Evolutionary conservation across 2,329 filamentous ascomycete species (phyloP), one percentile per base, ranked within the genome.

Genomic region (Sporothrix humicola): DNA sequence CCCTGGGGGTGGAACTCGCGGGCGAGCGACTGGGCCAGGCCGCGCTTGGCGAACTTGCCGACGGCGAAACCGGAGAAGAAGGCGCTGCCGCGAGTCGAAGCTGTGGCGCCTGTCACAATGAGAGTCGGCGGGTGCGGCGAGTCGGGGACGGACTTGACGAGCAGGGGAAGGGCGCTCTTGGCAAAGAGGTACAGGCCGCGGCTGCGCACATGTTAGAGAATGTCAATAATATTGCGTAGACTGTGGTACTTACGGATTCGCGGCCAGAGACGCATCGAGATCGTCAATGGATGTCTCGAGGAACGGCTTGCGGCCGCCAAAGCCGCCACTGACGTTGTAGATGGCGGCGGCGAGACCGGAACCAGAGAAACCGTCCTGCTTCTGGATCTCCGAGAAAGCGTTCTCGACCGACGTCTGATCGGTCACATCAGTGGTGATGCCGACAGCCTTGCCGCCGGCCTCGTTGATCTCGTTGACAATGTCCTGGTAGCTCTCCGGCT

Each of bases 61-160:
- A 90, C 88, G 0, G 93, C 91, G 79, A 97, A 97, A 8, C 87
- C 83, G 0, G 89, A 84, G 81, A 94, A 92, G 13, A 85, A 83
- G 0, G 93, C 90, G 12, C 89, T 91, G 3, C 92, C 92, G 78
- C 91, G 92, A 20, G 95, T 77, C 0, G 91, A 93, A 0, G 93
- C 94, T 0, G 94, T 97, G 0, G 94, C 94, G 46, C 94, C 94
- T 0, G 94, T 97, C 82, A 97, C 92, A 78, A 97, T 91, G 23
- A 97, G 84, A 0, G 92, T 91, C 0, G 94, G 94, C 4, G 94
- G 93, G 79, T 93, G 82, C 46, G 87, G 84, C 0, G 87, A 81
- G 59, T 84, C 82, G 0, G 81, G 81, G 0, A 89, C 87, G 0
- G 90, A 85, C 26, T 89, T 85, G 1, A 95, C 86, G 0, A 97